Evolutionary conservation across 495 filamentous ascomycete genomes (phyloP), one percentile per base, ranked within the genome.

Genomic region (Aspergillus sclerotioniger): DNA sequence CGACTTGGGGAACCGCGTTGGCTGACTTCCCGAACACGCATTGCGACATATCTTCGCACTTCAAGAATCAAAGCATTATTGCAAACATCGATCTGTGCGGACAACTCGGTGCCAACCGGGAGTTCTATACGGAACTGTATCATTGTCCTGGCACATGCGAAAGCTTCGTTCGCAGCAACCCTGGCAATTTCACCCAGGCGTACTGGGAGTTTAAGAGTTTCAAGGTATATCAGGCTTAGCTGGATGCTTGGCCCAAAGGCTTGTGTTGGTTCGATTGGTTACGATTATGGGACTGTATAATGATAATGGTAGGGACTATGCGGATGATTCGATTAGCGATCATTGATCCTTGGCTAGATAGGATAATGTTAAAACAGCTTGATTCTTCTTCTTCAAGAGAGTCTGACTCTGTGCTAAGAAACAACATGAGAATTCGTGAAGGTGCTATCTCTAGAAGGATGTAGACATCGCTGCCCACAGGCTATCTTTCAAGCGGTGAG

Each of bases 71-170:
- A 61, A 77, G 73, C 57, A 82, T 82, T 56, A 75, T 82, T 54
- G 74, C 65, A 2, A 81, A 82, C 57, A 82, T 81, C 54, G 77
- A 80, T 62, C 68, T 82, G 3, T 82, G 79, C 53, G 79, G 79
- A 0, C 48, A 71, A 19, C 63, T 72, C 32, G 78, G 70, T 6
- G 77, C 64, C 9, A 54, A 63, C 39, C 39, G 57, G 6, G 62
- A 65, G 52, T 69, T 68, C 45, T 82, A 82, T 58, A 69, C 60
- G 8, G 51, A 70, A n/a, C 55, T 74, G 60, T 74, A 71, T 28
- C 45, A 66, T 9, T 82, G 79, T 66, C 79, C 79, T 3, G 74
- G 63, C 2, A 71, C 62, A 0, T 82, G 79, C 51, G 33, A 60
- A 16, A 60, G 70, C 2, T 80, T 75, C 58, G 79, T 80, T 5